Percentiles rank a stretch among this genome's conserved stretches.
Conservation (phyloP, 2,329 filamentous ascomycete species). For the Aschersonia sp. region DNA sequence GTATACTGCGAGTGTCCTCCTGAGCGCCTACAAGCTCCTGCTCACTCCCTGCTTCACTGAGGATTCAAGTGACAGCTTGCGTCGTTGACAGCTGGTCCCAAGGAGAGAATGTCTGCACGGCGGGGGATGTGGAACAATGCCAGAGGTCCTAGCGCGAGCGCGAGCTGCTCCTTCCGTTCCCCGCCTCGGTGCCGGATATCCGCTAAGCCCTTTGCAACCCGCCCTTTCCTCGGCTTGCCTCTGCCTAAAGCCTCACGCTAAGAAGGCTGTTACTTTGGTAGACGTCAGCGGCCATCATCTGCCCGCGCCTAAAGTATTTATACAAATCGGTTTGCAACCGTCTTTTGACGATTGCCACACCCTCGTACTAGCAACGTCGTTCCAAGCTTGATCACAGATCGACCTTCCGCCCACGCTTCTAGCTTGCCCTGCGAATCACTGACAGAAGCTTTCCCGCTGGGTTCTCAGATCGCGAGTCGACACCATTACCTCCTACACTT, state of each 20-base stretch:
- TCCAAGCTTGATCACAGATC: no score
- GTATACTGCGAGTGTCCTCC: no score
- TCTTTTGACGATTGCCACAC: background rate
- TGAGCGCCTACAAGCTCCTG: no score
- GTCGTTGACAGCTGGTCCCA: background rate
- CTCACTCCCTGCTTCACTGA: no score
- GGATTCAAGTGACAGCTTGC: no score
- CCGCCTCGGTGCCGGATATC: background rate
- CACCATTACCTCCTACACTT: slow-evolving; percentile 6
- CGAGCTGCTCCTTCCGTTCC: background rate
- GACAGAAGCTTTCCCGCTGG: background rate
- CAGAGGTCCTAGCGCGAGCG: background rate
- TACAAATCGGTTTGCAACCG: background rate
- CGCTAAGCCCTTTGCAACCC: background rate
- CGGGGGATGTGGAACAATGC: no score
- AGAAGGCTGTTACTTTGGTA: background rate
- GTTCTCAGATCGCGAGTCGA: background rate
- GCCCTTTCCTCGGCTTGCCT: background rate
- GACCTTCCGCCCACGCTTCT: no score
- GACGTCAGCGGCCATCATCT: background rate
- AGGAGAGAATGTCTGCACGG: background rate
- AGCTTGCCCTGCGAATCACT: background rate
- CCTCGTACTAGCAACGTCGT: background rate
- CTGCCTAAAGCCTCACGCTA: background rate
- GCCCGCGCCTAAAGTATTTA: background rate